Evolutionary conservation across 164 flowering plant species (phyloP).

Genomic region (Nymphaea thermarum): DNA sequence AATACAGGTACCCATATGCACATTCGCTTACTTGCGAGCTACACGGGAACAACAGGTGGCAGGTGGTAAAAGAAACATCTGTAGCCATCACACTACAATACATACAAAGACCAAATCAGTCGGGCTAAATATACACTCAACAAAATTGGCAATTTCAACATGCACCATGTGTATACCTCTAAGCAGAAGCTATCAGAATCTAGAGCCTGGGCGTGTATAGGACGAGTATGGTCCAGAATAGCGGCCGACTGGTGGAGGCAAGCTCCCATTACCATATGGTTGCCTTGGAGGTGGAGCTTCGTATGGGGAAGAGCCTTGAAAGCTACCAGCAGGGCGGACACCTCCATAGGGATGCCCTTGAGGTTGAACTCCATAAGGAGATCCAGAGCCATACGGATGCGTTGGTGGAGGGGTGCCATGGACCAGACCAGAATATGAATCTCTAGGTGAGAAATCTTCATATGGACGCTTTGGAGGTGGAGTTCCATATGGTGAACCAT

Average conservation of each 20-base stretch:
- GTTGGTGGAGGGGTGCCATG: background rate
- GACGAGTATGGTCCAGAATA: conserved; percentile 8
- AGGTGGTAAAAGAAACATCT: background rate
- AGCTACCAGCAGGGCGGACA: conserved; percentile 1
- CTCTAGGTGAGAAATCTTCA: background rate
- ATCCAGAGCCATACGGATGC: background rate
- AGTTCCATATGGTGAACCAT: conserved; percentile 18
- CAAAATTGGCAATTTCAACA: background rate
- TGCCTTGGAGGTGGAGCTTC: background rate
- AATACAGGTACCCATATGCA: background rate
- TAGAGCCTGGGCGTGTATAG: conserved; percentile 8
- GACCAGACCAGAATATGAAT: background rate
- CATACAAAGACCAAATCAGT: no score
- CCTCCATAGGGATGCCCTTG: conserved; percentile 3
- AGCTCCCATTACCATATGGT: background rate
- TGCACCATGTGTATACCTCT: background rate
- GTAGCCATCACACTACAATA: background rate
- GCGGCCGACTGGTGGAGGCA: background rate
- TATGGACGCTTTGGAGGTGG: conserved; percentile 3
- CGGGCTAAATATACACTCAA: no score
- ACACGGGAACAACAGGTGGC: background rate
- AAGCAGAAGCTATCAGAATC: conserved; percentile 12
- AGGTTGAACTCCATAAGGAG: background rate
- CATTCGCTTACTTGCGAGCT: background rate
- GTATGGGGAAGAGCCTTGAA: background rate